Evolutionary conservation across 352 stramenopile genomes (phyloP).

Genomic region (Aphanomyces astaci): DNA sequence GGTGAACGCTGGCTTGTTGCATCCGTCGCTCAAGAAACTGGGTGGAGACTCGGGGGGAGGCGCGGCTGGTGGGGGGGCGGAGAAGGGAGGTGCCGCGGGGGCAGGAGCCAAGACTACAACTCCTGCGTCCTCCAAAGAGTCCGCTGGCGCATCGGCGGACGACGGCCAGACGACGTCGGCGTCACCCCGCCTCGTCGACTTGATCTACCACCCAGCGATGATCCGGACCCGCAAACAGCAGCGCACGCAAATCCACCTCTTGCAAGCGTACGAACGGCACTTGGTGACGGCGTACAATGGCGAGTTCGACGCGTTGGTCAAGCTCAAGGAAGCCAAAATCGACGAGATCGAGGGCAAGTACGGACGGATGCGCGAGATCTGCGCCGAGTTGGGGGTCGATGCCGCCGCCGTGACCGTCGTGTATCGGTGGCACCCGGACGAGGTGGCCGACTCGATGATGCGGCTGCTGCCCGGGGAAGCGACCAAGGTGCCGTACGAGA

Average conservation of each 20-base stretch:
- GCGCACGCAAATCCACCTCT: slow-evolving; percentile 78
- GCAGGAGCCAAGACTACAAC: neutral
- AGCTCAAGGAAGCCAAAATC: slow-evolving; percentile 72
- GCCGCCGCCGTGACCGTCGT: slow-evolving; percentile 27
- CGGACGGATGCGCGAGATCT: slow-evolving; percentile 82
- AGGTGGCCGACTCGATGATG: slow-evolving; percentile 60
- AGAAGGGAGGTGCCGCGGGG: neutral
- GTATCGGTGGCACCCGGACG: slow-evolving; percentile 40
- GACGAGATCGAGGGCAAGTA: slow-evolving; percentile 86
- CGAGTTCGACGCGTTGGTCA: slow-evolving; percentile 66
- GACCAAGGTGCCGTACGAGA: slow-evolving; percentile 79
- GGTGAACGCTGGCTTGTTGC: slow-evolving; percentile 29
- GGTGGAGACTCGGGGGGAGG: neutral
- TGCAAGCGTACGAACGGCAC: slow-evolving; percentile 60
- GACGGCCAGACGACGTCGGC: neutral
- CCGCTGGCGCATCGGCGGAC: neutral
- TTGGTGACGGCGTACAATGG: slow-evolving; percentile 75
- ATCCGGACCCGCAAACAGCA: slow-evolving; percentile 76
- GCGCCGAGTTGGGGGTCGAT: slow-evolving; percentile 50
- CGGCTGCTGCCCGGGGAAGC: slow-evolving; percentile 68
- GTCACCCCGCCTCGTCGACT: slow-evolving; percentile 46
- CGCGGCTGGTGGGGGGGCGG: neutral
- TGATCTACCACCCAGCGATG: slow-evolving; percentile 84
- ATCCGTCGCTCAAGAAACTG: slow-evolving; percentile 20
- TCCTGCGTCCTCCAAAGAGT: neutral